Evolutionary conservation across 1,284 basidiomycete species (phyloP), one percentile per base, ranked within the genome.

Genomic region (Trichosporon faecale): DNA sequence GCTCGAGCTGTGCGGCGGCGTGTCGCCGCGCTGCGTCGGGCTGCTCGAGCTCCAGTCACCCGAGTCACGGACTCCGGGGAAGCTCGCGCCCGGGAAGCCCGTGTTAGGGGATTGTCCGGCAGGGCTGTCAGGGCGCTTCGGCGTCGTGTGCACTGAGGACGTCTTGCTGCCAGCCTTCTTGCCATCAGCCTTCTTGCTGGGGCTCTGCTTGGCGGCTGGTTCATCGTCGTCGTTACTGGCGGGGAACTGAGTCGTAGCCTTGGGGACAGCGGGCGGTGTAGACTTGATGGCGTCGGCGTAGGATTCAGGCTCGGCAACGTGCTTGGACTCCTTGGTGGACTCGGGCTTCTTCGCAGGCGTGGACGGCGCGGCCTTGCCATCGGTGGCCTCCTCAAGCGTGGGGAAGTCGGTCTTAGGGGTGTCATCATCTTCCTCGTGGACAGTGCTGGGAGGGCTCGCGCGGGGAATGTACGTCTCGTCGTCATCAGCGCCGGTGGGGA

Each of bases 391-490:
- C 52, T 57, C 52, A 3, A 57, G 14, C 52, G 7, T 27, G 25
- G 52, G 52, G 52, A 57, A 57, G 52, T 57, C 52, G 12, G 25
- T 9, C 52, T 57, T 57, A 5, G 27, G 29, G 7, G 67, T 25
- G 18, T 66, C 69, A 21, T 67, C 69, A 2, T 67, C 69, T 7
- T 67, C 46, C 60, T 72, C 71, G 12, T 65, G 40, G 18, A 72
- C 71, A 1, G 71, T 70, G 66, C 71, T 72, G 6, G 71, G 71
- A 0, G 71, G 68, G 16, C 66, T 68, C 0, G 60, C 46, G 7
- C 71, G 71, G 14, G 67, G 68, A 25, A 72, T 61, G 21, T 55
- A 52, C 0, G 63, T 18, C 12, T 44, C 66, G 14, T 55, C 64
- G 21, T 33, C 69, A 9, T 66, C 64, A 21, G 21, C 46, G 2